These are phyloP conservation scores for Rhodotorula taiwanensis DNA, from an alignment of 768 basidiomycete genomes.

Conservation along the genomic window DNA sequence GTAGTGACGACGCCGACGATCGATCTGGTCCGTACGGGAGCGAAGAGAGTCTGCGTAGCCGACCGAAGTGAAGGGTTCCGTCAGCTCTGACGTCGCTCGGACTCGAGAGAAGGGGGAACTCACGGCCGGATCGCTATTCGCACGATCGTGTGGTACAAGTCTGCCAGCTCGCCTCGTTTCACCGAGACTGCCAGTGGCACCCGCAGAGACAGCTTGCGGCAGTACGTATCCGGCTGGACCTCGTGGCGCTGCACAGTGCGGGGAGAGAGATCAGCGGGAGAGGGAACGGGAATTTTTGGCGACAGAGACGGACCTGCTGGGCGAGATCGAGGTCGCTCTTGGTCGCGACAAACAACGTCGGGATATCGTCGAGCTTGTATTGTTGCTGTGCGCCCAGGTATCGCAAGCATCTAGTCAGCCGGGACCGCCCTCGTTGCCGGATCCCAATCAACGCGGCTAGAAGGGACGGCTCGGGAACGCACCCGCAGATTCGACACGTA, in stretches of 20 bases:
- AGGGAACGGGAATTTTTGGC: not conserved
- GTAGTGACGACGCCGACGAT: slow-evolving; percentile 16
- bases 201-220: slow-evolving; percentile 75
- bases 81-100: too few species aligned
- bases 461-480: slow-evolving; percentile 39
- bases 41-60: slow-evolving; percentile 6
- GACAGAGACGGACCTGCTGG: slow-evolving; percentile 62
- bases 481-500: slow-evolving; percentile 95
- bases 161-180: slow-evolving; percentile 72
- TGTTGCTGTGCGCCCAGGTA: slow-evolving; percentile 64
- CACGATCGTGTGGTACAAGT: slow-evolving; percentile 80
- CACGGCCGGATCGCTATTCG: slow-evolving; percentile 79
- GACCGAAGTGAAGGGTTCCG: not conserved
- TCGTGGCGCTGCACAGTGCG: slow-evolving; percentile 88
- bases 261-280: too few species aligned
- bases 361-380: slow-evolving; percentile 89
- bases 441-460: too few species aligned
- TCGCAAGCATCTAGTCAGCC: not conserved
- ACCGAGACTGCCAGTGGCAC: slow-evolving; percentile 93
- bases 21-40: slow-evolving; percentile 24
- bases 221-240: slow-evolving; percentile 97
- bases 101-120: not conserved
- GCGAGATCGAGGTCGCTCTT: slow-evolving; percentile 97
- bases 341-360: slow-evolving; percentile 94
- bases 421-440: too few species aligned